Evolutionary conservation across 2,329 filamentous ascomycete species (phyloP), one percentile per base, ranked within the genome.

Genomic region (Colletotrichum musae): DNA sequence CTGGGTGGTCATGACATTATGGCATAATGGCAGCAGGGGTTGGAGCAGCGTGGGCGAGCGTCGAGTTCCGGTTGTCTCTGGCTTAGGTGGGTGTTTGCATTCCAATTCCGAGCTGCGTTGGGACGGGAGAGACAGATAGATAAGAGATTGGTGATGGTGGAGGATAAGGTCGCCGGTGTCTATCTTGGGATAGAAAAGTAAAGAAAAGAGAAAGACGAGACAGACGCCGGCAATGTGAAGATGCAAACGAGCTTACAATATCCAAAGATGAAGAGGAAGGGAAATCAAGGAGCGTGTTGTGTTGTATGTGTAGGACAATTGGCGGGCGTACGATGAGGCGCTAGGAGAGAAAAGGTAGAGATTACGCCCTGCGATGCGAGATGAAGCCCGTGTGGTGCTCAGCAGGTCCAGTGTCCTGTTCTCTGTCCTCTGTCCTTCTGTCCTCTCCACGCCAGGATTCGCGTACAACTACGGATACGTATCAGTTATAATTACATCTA

Each of bases 1-100:
- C 45, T 21, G 18, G 51, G 50, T 60, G 62, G 51, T 70, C 57
- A 70, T 70, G 67, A 56, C 67, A 70, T 70, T 70, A 70, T 67
- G 67, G 51, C 63, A 70, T 60, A 52, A 67, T 70, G 26, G 16
- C 43, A 21, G 56, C 32, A 36, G 9, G 32, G 32, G 32, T 36
- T 10, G 32, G 56, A 57, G 51, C 50, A 53, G 67, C 51, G 67
- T 66, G 51, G 32, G 43, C n/a, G 43, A 53, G 57, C 36, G 67
- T 67, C 58, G 47, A 36, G 32, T 36, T 36, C 28, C 28, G 28
- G 28, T 32, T 50, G 48, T 66, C 54, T 70, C 56, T 68, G 58
- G 51, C 21, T 57, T 61, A 67, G 51, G 51, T 18, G 26, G 56
- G 43, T 57, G 57, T 41, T 51, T 67, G 62, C 67, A 70, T 70